Base-by-base conservation (phyloP, 805 yeast genomes). In the Suhomyces xylopsoci region DNA sequence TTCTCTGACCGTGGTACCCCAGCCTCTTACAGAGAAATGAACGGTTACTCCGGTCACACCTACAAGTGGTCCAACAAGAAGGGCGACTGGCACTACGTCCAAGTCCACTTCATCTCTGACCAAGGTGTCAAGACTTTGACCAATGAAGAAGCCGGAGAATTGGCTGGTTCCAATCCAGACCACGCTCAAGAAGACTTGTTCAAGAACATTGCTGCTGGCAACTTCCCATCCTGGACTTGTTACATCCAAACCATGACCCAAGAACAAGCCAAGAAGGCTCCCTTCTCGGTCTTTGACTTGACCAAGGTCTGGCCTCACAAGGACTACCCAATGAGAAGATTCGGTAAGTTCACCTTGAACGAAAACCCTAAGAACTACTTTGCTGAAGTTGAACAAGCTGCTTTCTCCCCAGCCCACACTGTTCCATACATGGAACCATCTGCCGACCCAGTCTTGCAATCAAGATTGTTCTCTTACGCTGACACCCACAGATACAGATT, bases 1-100 rank as follows among this genome's bases (percentile, higher is more conserved):
- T 88, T 88, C 69, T 79, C 88, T 40, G 92, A 88, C 72, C 81
- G 94, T 71, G 94, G 96, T 70, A 87, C 93, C 48, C 94, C 94
- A 24, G 81, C 83, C 41, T 78, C 84, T 26, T 82, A 77, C 73
- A 79, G 94, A 74, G 82, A 83, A 64, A 88, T 88, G 93, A 80
- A 88, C 71, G 93, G 93, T 61, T 88, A 84, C 73, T 87, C 93
- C 22, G 93, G 92, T 51, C 96, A 88, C 74, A 81, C 92, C 34
- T 88, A 86, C 74, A 88, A 88, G 73, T 87, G 90, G 91, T 76
- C 84, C 57, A 85, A 84, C 70, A 77, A 80, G 62, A 77, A 85
- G 59, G 92, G 92, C 58, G 88, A 85, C 53, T 87, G 90, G 89
- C 71, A 68, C 58, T 88, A 87, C 65, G 90, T 88, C 47, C 93